phyloP scores from a whole-genome alignment of 148 eudicot species.

The Gaultheria prostrata region DNA sequence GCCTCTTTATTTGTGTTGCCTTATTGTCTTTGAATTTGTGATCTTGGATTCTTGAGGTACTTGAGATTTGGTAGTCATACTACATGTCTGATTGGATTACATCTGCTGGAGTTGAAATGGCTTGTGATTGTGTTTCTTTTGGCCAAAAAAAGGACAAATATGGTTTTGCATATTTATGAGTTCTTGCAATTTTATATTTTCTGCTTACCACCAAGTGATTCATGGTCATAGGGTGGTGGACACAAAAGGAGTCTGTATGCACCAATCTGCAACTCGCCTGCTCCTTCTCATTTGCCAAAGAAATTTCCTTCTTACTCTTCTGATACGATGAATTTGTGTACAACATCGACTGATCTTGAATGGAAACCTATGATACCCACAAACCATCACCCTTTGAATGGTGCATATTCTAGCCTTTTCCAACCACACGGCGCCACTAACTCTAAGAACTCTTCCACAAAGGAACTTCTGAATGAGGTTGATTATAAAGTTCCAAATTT shows the following conservation, averaged over 20 bases:
- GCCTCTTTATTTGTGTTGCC: neutral
- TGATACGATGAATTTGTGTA: constrained; percentile 5
- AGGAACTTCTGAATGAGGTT: constrained; percentile 24
- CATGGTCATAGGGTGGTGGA: constrained; percentile 24
- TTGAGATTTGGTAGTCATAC: neutral
- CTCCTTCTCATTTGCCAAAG: constrained; percentile 24
- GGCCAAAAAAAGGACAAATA: neutral
- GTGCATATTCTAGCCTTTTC: constrained; percentile 5
- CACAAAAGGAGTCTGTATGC: constrained; percentile 19
- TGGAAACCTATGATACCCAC: neutral
- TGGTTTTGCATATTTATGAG: neutral
- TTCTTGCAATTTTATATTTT: neutral
- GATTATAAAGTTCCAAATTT: constrained; percentile 18
- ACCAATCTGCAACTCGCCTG: constrained; percentile 19
- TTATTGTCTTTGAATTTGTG: neutral
- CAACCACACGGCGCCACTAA: constrained; percentile 13
- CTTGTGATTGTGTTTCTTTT: neutral
- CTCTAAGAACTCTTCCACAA: constrained; percentile 12
- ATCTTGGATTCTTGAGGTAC: neutral
- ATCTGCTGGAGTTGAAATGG: neutral
- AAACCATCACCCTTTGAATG: constrained; percentile 12
- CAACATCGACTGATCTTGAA: constrained; percentile 16
- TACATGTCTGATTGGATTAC: neutral
- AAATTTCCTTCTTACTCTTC: constrained; percentile 24
- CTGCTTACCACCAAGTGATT: constrained; percentile 5